Evolutionary conservation across 2,329 filamentous ascomycete genomes (phyloP).

Genomic region (Colletotrichum endophyticum): DNA sequence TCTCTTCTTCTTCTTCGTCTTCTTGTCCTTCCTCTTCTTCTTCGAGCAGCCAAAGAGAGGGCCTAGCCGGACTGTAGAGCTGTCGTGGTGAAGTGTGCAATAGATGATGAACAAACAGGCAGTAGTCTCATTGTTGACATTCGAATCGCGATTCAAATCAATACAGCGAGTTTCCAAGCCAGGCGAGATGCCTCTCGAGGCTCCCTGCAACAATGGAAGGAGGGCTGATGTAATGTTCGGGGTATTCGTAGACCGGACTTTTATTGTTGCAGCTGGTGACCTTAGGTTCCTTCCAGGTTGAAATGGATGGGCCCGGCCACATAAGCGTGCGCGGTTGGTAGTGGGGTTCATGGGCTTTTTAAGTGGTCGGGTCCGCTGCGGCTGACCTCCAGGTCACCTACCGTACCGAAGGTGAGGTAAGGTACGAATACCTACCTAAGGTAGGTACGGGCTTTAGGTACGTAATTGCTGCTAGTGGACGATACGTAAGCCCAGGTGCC

Average conservation of each 20-base stretch:
- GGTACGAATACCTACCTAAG: neutral
- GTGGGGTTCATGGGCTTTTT: neutral
- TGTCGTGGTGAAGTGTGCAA: neutral
- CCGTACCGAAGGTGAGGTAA: too few species aligned
- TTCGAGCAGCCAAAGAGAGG: neutral
- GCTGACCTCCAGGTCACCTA: neutral
- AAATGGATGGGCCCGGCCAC: neutral
- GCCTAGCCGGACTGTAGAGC: neutral
- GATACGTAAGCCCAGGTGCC: neutral
- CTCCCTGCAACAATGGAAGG: neutral
- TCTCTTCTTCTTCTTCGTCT: neutral
- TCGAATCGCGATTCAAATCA: neutral
- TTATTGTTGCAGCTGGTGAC: neutral
- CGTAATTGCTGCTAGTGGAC: neutral
- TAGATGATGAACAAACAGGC: neutral
- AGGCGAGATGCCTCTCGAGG: neutral
- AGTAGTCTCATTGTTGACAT: conserved; percentile 3
- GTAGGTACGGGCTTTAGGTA: neutral
- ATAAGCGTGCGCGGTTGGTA: neutral
- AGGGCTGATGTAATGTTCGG: neutral
- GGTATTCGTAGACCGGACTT: neutral
- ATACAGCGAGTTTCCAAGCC: neutral
- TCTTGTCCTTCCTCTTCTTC: neutral
- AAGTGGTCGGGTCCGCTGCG: neutral
- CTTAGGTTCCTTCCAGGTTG: neutral